Base-by-base conservation (phyloP, 2,329 filamentous ascomycete genomes). In the Onygenales sp. region DNA sequence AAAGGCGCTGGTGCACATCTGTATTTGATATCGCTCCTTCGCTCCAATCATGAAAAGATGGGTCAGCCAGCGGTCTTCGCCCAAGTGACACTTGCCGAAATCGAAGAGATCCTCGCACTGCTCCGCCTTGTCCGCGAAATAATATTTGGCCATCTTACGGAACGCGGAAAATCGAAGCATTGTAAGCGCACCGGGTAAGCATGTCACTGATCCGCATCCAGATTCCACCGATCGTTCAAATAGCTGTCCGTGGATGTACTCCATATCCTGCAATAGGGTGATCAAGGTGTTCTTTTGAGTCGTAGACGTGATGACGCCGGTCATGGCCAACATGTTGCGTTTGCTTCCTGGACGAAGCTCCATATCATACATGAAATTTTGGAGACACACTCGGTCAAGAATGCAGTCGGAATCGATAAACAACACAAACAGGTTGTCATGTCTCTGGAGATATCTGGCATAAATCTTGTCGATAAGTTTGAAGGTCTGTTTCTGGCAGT, bases 351-450 rank as follows among this genome's bases (percentile, higher is more conserved):
- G 92, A 69, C 92, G 95, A 56, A 97, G 77, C 70, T 97, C 90
- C 93, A 97, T 97, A 67, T 97, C 92, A 70, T 93, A 96, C 74
- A 97, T 88, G 71, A 97, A 97, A 69, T 96, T 97, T 67, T 96
- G 92, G 55, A 97, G 81, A 67, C 92, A 97, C 42, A 91, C 83
- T 54, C 84, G 82, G 73, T 97, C 92, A 49, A 97, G 76, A 57
- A 96, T 93, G 70, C 93, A 97, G 67, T 97, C 92, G 0, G 91
- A 96, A 72, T 97, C 92, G 66, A 97, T 96, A 72, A 97, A 97
- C 9, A 97, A 80, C 51, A 97, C 86, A 67, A 97, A 97, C 0
- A 97, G 75, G 62, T 97, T 88, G 70, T 97, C 92, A 65, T 95
- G 88, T 47, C 83, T 79, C 70, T 85, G 86, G 51, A 95, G 77